Base-by-base conservation (phyloP, 495 filamentous ascomycete genomes). In the Alectoria sarmentosa region DNA sequence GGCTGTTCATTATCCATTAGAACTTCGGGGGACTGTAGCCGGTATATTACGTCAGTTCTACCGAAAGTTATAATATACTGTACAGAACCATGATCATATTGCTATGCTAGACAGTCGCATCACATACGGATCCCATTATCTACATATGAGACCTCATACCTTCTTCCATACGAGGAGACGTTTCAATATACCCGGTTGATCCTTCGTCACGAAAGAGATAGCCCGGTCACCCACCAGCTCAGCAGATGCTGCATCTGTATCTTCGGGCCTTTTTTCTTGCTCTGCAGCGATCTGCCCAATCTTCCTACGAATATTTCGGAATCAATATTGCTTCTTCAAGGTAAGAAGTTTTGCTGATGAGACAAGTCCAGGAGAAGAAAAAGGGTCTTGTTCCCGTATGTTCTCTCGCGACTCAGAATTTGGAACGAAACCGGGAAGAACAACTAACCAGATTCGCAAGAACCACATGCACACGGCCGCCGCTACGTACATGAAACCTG, bases 401-500 rank as follows among this genome's bases (percentile, higher is more conserved):
- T n/a, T n/a, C n/a, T n/a, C n/a, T n/a, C n/a, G n/a, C n/a, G n/a
- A n/a, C n/a, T n/a, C n/a, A n/a, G n/a, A n/a, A n/a, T n/a, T n/a
- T n/a, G n/a, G n/a, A n/a, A n/a, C n/a, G n/a, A n/a, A n/a, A n/a
- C n/a, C n/a, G n/a, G n/a, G n/a, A n/a, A n/a, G n/a, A n/a, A n/a
- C 70, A 34, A 72, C 62, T 37, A 70, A 70, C 70, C 70, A 72
- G 28, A 59, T 64, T 32, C 85, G 69, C 61, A 87, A 69, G 6
- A 82, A 66, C 74, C 76, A 79, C 72, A 84, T 72, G 59, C 78
- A 80, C 0, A 72, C 30, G n/a, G 83, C 80, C 2, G 79, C 86
- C 0, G 72, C 81, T 10, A 86, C 68, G 68, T 85, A 88, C 79
- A 86, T 81, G 63, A 83, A 78, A 0, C 81, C 85, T 0, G 81